phyloP scores from a whole-genome alignment of 1,139 yeast genomes.

The Magnusiomyces clavatus region DNA sequence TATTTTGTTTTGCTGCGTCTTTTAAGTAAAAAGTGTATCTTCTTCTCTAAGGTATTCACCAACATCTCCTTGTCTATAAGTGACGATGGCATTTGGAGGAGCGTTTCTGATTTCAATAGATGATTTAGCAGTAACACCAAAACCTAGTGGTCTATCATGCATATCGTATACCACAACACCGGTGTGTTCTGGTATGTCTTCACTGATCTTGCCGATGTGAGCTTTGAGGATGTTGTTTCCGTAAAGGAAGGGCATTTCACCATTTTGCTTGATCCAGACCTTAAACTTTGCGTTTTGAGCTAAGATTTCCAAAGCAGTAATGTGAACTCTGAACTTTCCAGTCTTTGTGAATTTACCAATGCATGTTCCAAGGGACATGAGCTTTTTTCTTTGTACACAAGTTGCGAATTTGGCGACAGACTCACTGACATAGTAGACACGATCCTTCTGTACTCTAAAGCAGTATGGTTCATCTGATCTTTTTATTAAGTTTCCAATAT shows the following conservation, averaged over 20 bases:
- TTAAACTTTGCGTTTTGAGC: conserved; percentile 88
- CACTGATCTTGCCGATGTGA: conserved; percentile 93
- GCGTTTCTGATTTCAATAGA: conserved; percentile 82
- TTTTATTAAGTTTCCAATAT: conserved; percentile 80
- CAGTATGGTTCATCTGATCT: conserved; percentile 89
- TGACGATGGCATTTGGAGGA: conserved; percentile 91
- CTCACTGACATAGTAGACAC: conserved; percentile 90
- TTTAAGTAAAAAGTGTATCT: conserved; percentile 81
- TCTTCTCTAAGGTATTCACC: conserved; percentile 98
- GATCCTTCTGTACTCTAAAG: conserved; percentile 88
- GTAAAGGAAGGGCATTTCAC: conserved; percentile 96
- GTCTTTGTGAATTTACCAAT: conserved; percentile 96
- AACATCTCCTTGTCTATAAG: conserved; percentile 94
- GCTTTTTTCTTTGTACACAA: conserved; percentile 75
- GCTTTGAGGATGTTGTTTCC: conserved; percentile 97
- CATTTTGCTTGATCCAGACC: conserved; percentile 93
- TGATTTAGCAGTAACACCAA: conserved; percentile 90
- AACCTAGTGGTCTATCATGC: conserved; percentile 91
- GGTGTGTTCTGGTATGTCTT: conserved; percentile 96
- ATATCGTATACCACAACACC: conserved; percentile 88
- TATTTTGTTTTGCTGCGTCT: background rate
- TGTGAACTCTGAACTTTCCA: conserved; percentile 90
- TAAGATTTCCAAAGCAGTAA: conserved; percentile 77
- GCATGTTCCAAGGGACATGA: conserved; percentile 90
- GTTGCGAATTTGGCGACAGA: conserved; percentile 81